These are phyloP conservation scores for Leptographium galeiforme DNA, from an alignment of 2,329 filamentous ascomycete species.

Conservation along the genomic window DNA sequence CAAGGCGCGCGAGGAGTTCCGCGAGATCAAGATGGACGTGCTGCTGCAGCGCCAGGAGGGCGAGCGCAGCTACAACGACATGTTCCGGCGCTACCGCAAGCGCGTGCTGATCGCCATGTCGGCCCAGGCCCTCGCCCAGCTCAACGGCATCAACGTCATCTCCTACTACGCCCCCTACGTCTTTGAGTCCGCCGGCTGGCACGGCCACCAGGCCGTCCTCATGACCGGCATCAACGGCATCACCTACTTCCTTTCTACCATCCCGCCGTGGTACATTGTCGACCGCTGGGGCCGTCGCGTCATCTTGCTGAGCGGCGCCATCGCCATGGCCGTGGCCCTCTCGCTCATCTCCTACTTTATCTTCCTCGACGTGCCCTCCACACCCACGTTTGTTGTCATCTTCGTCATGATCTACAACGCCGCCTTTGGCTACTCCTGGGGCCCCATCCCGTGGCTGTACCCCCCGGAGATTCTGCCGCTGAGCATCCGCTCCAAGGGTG, in stretches of 20 bases:
- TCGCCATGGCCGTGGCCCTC: constrained; percentile 79
- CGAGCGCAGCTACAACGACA: constrained; percentile 79
- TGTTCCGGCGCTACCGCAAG: constrained; percentile 86
- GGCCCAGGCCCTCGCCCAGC: constrained; percentile 84
- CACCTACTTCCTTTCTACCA: constrained; percentile 80
- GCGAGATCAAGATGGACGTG: constrained; percentile 98
- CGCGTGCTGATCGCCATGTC: constrained; percentile 99
- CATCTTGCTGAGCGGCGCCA: constrained; percentile 78
- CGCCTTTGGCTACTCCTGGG: constrained; percentile 89
- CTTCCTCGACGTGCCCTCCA: constrained; percentile 66
- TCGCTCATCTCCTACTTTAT: constrained; percentile 92
- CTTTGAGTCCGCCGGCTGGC: constrained; percentile 94
- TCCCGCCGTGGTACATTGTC: constrained; percentile 94
- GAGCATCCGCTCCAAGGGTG: constrained; percentile 93
- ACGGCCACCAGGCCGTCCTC: constrained; percentile 75
- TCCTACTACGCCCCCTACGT: constrained; percentile 96
- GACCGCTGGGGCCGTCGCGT: constrained; percentile 81
- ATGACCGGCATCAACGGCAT: constrained; percentile 93
- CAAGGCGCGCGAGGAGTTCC: constrained; percentile 89
- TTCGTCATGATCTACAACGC: constrained; percentile 99
- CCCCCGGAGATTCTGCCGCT: constrained; percentile 96
- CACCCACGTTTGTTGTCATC: constrained; percentile 73
- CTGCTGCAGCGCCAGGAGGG: constrained; percentile 88
- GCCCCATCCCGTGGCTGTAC: constrained; percentile 95
- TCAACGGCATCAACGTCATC: constrained; percentile 99